phyloP scores from a whole-genome alignment of 164 flowering plant genomes.

The Vitis rotundifolia region DNA sequence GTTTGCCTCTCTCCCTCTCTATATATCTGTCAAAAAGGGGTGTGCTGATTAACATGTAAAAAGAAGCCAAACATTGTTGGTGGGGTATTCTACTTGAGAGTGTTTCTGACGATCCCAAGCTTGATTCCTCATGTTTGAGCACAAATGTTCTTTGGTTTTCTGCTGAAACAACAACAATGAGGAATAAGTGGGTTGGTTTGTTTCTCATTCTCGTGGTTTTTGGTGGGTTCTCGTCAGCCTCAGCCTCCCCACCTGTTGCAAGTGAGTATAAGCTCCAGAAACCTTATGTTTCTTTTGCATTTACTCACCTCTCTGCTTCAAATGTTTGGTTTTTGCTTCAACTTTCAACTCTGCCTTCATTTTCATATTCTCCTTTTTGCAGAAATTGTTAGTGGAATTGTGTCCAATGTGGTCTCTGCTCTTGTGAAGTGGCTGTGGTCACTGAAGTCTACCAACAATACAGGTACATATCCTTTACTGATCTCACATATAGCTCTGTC shows the following conservation, averaged over 20 bases:
- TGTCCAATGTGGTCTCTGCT: slow-evolving; percentile 55
- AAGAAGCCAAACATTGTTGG: slow-evolving; percentile 7
- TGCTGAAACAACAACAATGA: slow-evolving; percentile 24
- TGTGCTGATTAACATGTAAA: slow-evolving; percentile 18
- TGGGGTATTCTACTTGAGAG: slow-evolving; percentile 15
- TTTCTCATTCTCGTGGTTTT: slow-evolving; percentile 27
- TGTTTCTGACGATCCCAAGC: slow-evolving; percentile 14
- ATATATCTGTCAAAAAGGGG: not conserved
- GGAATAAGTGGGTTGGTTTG: slow-evolving; percentile 23
- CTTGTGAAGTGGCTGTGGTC: slow-evolving; percentile 67
- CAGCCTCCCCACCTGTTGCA: slow-evolving; percentile 48
- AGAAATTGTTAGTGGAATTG: slow-evolving; percentile 55
- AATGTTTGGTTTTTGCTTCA: not conserved
- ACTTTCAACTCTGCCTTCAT: not conserved
- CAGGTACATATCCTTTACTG: slow-evolving; percentile 24
- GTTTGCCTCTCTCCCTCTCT: not conserved
- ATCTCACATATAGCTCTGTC: slow-evolving; percentile 4
- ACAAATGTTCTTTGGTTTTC: slow-evolving; percentile 1
- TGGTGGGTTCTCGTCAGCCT: slow-evolving; percentile 41
- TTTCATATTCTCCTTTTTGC: slow-evolving; percentile 5
- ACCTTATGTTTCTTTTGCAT: not conserved
- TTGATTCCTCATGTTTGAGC: slow-evolving; percentile 14
- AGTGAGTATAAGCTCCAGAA: slow-evolving; percentile 33
- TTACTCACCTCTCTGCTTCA: not conserved
- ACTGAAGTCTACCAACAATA: slow-evolving; percentile 39